These are phyloP conservation scores for Curvularia hawaiiensis DNA, from an alignment of 2,329 filamentous ascomycete genomes.

Conservation along the genomic window DNA sequence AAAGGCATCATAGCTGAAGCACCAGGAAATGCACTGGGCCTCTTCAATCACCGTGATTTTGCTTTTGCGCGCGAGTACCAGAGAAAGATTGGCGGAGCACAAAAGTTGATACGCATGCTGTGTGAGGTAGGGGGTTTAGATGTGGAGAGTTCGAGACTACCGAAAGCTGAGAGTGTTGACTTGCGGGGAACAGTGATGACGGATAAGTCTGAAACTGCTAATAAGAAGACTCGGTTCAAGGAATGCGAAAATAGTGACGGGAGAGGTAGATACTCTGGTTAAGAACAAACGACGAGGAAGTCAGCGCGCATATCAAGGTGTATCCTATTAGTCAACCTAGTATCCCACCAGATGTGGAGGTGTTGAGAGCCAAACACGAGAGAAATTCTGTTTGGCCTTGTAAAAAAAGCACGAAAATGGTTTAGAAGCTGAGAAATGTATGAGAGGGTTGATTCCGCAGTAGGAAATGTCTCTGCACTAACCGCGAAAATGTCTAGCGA, in stretches of 20 bases:
- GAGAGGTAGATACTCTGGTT: neutral
- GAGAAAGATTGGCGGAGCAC: neutral
- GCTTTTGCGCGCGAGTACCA: neutral
- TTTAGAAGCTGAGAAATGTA: neutral
- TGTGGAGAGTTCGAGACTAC: neutral
- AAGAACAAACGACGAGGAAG: neutral
- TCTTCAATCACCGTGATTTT: neutral
- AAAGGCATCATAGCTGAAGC: slow-evolving; percentile 1
- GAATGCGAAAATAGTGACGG: neutral
- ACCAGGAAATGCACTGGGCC: neutral
- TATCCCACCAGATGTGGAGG: slow-evolving; percentile 5
- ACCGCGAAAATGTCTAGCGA: neutral
- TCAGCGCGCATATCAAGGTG: neutral
- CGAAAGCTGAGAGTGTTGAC: neutral
- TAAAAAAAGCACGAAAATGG: neutral
- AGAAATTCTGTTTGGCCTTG: slow-evolving; percentile 4
- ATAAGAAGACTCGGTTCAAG: neutral
- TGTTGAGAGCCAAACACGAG: neutral
- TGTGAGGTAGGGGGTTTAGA: neutral
- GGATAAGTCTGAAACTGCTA: neutral
- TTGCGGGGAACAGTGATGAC: neutral
- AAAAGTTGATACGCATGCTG: slow-evolving; percentile 1
- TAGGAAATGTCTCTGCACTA: neutral
- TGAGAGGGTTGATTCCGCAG: neutral
- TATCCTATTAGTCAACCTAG: slow-evolving; percentile 7